Percentiles rank a stretch among this genome's conserved stretches.
phyloP scores from a whole-genome alignment of 2,329 filamentous ascomycete genomes.

The Metarhizium album region DNA sequence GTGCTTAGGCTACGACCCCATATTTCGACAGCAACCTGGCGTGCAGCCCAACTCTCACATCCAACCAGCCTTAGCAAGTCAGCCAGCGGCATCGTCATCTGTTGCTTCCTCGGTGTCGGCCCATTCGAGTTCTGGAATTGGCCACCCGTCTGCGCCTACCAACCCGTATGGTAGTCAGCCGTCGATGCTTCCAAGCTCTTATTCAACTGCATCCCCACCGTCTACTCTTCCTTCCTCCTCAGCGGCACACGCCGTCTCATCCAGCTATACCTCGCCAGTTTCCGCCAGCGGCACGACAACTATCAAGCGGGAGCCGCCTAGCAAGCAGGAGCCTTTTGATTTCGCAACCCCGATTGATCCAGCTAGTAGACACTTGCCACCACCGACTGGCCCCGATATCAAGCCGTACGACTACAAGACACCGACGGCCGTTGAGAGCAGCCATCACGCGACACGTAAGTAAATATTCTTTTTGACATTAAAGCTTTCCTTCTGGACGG shows the following conservation, averaged over 20 bases:
- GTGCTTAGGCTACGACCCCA: constrained; percentile 76
- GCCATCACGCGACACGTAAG: constrained; percentile 40
- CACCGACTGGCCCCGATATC: constrained; percentile 1
- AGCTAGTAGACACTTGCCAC: constrained; percentile 22
- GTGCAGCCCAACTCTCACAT: constrained; percentile 59
- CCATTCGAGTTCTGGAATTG: constrained; percentile 14
- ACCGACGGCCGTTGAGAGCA: constrained; percentile 15
- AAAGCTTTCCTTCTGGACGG: not conserved
- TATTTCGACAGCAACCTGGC: constrained; percentile 65
- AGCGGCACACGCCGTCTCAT: constrained; percentile 12
- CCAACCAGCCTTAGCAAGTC: constrained; percentile 21
- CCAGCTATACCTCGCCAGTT: constrained; percentile 24
- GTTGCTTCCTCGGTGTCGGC: constrained; percentile 11
- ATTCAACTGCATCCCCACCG: constrained; percentile 20
- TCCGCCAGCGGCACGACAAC: constrained; percentile 19
- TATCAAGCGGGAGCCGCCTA: constrained; percentile 26
- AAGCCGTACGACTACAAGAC: constrained; percentile 12
- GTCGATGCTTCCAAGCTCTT: constrained; percentile 32
- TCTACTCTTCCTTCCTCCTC: constrained; percentile 21
- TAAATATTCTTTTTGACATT: constrained; percentile 10
- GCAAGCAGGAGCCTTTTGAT: constrained; percentile 36
- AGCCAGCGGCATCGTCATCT: constrained; percentile 25
- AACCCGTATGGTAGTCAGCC: constrained; percentile 37
- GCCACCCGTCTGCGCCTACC: constrained; percentile 13
- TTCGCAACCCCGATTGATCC: constrained; percentile 48